Percentiles rank a stretch among this genome's conserved stretches.
Evolutionary conservation across 768 basidiomycete species (phyloP).

Genomic region (Chalciporus chontae): DNA sequence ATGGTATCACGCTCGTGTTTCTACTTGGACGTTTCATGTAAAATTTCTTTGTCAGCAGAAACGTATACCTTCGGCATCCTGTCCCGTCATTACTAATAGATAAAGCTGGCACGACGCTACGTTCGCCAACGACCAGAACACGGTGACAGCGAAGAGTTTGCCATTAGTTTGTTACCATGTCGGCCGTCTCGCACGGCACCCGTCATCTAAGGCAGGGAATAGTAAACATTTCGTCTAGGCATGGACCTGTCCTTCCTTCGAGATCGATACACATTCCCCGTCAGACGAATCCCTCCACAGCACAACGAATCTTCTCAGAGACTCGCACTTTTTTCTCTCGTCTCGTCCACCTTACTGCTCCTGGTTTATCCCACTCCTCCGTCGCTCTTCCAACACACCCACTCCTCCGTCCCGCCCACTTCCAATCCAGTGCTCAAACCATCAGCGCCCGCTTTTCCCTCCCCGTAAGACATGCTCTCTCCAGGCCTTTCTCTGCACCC

Average conservation of each 20-base stretch:
- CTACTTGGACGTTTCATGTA: too few species aligned
- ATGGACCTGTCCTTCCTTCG: conserved; percentile 7
- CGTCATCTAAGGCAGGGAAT: conserved; percentile 28
- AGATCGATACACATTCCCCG: conserved; percentile 48
- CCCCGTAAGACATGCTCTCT: conserved; percentile 50
- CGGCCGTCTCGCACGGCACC: conserved; percentile 21
- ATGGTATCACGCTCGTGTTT: too few species aligned
- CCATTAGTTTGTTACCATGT: conserved; percentile 14
- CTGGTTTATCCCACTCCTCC: conserved; percentile 41
- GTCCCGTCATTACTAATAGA: too few species aligned
- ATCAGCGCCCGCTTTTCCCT: conserved; percentile 59
- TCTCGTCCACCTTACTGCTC: conserved; percentile 57
- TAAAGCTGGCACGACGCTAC: too few species aligned
- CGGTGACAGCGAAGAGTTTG: too few species aligned
- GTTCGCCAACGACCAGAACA: too few species aligned
- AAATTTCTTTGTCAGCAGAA: too few species aligned
- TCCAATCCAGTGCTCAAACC: conserved; percentile 22
- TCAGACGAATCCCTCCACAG: conserved; percentile 26
- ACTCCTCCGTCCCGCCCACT: conserved; percentile 11
- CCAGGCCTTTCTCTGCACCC: conserved; percentile 40
- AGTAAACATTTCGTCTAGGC: conserved; percentile 6
- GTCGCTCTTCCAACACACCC: conserved; percentile 9
- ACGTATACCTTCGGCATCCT: too few species aligned
- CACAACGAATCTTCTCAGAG: conserved; percentile 47
- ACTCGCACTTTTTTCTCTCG: conserved; percentile 54